phyloP scores from a whole-genome alignment of 495 filamentous ascomycete species.

The Penicillium samsonianum region DNA sequence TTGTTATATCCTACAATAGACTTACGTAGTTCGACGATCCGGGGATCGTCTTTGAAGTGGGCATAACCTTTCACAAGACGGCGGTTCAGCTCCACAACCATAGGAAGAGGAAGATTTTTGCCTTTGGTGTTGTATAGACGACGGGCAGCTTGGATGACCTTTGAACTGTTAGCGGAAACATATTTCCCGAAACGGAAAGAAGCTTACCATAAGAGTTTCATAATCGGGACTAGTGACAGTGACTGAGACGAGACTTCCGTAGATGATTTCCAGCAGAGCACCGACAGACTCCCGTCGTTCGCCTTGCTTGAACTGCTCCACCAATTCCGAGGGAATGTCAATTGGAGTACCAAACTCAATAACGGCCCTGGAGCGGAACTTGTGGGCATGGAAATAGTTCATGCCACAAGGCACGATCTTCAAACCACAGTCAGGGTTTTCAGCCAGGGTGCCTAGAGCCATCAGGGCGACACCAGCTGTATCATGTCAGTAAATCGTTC shows the following conservation, averaged over 20 bases:
- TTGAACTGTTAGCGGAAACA: constrained; percentile 32
- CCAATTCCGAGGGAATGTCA: constrained; percentile 76
- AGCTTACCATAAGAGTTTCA: constrained; percentile 86
- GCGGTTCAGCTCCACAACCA: constrained; percentile 95
- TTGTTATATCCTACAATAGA: constrained; percentile 86
- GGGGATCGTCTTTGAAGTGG: constrained; percentile 86
- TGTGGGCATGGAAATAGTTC: constrained; percentile 99
- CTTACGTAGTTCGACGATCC: constrained; percentile 76
- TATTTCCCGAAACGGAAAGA: neutral
- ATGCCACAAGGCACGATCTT: constrained; percentile 99
- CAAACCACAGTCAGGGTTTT: constrained; percentile 83
- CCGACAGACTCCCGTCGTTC: constrained; percentile 83
- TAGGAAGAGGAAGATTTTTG: constrained; percentile 90
- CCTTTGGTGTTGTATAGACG: constrained; percentile 91
- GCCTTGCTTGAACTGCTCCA: constrained; percentile 80
- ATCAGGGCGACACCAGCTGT: constrained; percentile 96
- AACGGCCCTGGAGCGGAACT: constrained; percentile 95
- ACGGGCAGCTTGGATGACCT: constrained; percentile 89
- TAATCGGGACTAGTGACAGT: constrained; percentile 95
- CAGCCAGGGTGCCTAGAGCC: constrained; percentile 90
- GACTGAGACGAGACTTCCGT: constrained; percentile 79
- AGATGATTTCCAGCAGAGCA: constrained; percentile 78
- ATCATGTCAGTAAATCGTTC: constrained; percentile 4
- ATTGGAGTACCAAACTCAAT: constrained; percentile 92
- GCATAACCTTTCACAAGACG: constrained; percentile 90